Evolutionary conservation across 768 basidiomycete genomes (phyloP).

Genomic region (Plicaturopsis crispa): DNA sequence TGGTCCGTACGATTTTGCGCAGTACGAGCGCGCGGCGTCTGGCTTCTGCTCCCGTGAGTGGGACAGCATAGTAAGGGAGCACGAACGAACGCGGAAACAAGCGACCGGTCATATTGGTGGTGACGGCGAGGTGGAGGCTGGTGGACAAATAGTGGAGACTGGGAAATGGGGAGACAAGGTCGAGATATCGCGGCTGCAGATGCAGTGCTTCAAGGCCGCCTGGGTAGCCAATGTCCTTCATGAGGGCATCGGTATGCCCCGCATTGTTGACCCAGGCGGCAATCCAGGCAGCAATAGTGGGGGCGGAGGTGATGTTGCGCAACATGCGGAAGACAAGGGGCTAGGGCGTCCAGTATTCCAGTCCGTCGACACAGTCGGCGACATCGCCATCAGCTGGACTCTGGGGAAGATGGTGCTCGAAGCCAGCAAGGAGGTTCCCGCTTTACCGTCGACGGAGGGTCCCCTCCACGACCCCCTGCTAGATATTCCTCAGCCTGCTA

Average conservation of each 20-base stretch:
- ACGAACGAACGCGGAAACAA: conserved; percentile 44
- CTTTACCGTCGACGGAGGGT: conserved; percentile 29
- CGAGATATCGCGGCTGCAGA: conserved; percentile 79
- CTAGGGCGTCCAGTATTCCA: conserved; percentile 84
- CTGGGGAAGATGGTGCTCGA: conserved; percentile 98
- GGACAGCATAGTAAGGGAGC: conserved; percentile 64
- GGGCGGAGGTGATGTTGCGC: conserved; percentile 59
- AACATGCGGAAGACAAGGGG: conserved; percentile 77
- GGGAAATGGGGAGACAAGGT: conserved; percentile 69
- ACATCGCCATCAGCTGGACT: conserved; percentile 96
- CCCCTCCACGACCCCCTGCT: conserved; percentile 74
- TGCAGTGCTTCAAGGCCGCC: conserved; percentile 99
- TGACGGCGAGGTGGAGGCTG: conserved; percentile 56
- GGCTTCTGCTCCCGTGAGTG: conserved; percentile 80
- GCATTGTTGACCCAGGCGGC: conserved; percentile 82
- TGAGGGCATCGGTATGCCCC: conserved; percentile 91
- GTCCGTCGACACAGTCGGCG: conserved; percentile 84
- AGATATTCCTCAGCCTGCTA: conserved; percentile 43
- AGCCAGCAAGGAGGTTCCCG: conserved; percentile 79
- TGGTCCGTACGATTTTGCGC: conserved; percentile 91
- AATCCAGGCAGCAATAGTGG: conserved; percentile 69
- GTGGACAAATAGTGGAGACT: conserved; percentile 52
- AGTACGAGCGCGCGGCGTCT: conserved; percentile 90
- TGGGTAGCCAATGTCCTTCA: conserved; percentile 97
- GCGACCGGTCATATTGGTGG: conserved; percentile 35